A percentile compares a stretch with the other conserved stretches of the same genome.
Conservation (phyloP, 768 basidiomycete species). For the Neoboletus magnificus region DNA sequence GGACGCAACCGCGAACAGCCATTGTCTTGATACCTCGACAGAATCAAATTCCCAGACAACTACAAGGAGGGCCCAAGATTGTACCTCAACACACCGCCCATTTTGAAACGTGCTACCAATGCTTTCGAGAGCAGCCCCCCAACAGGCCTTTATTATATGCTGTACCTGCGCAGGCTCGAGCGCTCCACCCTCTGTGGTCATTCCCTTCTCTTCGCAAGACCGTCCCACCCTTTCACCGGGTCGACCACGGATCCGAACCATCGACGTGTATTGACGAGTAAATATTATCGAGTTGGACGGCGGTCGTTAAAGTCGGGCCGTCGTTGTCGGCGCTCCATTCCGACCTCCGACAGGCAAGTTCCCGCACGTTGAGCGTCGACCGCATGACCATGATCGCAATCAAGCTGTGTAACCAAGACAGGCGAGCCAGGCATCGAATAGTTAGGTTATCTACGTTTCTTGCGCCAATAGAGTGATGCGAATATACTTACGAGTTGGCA, state of each 20-base stretch:
- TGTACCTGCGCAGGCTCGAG: too few species aligned
- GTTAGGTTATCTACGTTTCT: not conserved
- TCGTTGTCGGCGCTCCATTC: too few species aligned
- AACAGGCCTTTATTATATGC: too few species aligned
- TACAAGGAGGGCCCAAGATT: too few species aligned
- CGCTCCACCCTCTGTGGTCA: not conserved
- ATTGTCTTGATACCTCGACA: too few species aligned
- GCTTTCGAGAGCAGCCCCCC: too few species aligned
- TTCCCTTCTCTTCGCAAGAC: not conserved
- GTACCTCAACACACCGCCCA: too few species aligned
- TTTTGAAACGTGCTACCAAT: too few species aligned
- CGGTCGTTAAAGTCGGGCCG: not conserved
- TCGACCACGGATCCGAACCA: not conserved
- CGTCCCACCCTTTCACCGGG: not conserved
- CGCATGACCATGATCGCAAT: constrained; percentile 14
- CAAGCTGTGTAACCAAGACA: constrained; percentile 1
- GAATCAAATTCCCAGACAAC: too few species aligned
- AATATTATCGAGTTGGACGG: not conserved
- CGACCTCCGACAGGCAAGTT: not conserved
- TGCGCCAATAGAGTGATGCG: not conserved
- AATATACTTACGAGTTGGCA: constrained; percentile 1
- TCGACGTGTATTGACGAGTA: not conserved
- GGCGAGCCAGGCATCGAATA: not conserved
- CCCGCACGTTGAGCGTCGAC: constrained; percentile 17
- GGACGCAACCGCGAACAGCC: too few species aligned